phyloP scores from a whole-genome alignment of 176 grass and related monocot species.

The Raddia distichophylla region DNA sequence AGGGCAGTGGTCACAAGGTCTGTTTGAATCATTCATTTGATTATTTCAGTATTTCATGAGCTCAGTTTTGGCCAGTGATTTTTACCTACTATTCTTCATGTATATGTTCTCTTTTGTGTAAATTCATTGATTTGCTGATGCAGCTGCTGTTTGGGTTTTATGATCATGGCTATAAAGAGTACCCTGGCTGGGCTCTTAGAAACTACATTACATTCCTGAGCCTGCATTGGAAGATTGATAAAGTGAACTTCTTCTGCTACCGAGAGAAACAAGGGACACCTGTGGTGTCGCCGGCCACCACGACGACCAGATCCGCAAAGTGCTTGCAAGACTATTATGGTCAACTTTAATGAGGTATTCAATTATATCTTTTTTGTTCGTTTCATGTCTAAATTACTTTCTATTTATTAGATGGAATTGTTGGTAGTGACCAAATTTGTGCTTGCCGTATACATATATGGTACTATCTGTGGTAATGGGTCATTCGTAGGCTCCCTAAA shows the following conservation, averaged over 20 bases:
- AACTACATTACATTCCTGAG: constrained; percentile 78
- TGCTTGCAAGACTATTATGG: too few species aligned
- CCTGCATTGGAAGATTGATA: constrained; percentile 69
- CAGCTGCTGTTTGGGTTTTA: constrained; percentile 95
- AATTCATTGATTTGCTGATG: constrained; percentile 32
- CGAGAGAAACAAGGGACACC: constrained; percentile 60
- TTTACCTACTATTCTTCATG: neutral
- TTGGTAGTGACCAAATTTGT: too few species aligned
- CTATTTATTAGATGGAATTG: too few species aligned
- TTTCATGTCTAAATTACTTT: too few species aligned
- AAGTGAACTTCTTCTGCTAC: constrained; percentile 82
- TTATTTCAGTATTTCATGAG: constrained; percentile 6
- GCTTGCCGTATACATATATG: too few species aligned
- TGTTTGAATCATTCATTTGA: constrained; percentile 19
- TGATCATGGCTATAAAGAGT: constrained; percentile 66
- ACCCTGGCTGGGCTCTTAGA: constrained; percentile 85
- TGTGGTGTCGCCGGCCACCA: too few species aligned
- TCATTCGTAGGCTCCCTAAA: too few species aligned
- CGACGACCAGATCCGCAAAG: too few species aligned
- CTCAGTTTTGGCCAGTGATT: constrained; percentile 4
- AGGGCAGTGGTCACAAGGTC: constrained; percentile 61
- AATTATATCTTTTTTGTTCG: too few species aligned
- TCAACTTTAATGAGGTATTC: too few species aligned
- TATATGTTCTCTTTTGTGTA: neutral
- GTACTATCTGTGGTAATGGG: too few species aligned